Evolutionary conservation across 2,329 filamentous ascomycete species (phyloP), one percentile per base, ranked within the genome.

Genomic region (Hypoxylon sp.): DNA sequence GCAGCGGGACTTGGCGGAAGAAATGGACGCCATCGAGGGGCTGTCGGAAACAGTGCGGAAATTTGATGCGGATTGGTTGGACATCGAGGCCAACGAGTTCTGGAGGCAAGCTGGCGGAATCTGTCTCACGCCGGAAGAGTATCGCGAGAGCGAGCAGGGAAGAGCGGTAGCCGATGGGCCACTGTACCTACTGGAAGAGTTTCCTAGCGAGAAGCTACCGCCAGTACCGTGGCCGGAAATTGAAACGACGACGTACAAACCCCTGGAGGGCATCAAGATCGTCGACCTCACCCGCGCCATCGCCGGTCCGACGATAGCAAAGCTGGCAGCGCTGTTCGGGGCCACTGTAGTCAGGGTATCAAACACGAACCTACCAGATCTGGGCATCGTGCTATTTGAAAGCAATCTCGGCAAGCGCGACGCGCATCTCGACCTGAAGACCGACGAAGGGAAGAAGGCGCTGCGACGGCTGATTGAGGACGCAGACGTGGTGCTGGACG

Each of bases 241-340:
- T 2, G 50, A 65, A 2, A 68, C 58, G 1, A 57, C 37, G 17
- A 69, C 62, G 1, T 71, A 63, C 58, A 72, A 69, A 30, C 75
- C 73, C 1, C 67, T 78, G 2, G 71, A 72, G n/a, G 76, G 76
- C 2, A 71, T 78, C 22, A 73, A 75, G 34, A 63, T 78, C 15
- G 71, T 78, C 1, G 76, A 78, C 50, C 69, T 78, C 15, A 76
- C 75, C 6, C 69, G 76, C 6, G 76, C 76, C 6, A 78, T 78
- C 11, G 76, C 76, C 0, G 76, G 74, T 0, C 75, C 76, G 0
- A 73, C 74, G 0, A 74, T 77, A 6, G 73, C 75, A 13, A 71
- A 72, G 32, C 70, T 75, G 3, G 68, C 76, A 17, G 75, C 74
- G 1, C 63, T 75, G 6, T 71, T 78, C 19, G 75, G 76, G 8